These are phyloP conservation scores for Fusarium sarcochroum DNA, from an alignment of 2,329 filamentous ascomycete genomes.

Conservation along the genomic window DNA sequence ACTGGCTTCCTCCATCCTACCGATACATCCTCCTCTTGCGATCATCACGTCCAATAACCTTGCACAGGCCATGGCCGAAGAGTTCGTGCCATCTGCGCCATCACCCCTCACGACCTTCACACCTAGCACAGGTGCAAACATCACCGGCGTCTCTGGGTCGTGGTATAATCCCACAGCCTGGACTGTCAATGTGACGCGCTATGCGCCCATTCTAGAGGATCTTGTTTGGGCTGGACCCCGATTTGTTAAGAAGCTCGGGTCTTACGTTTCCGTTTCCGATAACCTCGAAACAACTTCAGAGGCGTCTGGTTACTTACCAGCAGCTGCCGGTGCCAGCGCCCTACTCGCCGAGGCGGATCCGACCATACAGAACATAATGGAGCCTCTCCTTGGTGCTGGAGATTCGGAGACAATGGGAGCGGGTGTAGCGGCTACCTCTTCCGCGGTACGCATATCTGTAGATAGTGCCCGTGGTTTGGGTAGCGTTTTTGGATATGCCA, in stretches of 20 bases:
- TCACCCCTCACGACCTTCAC: constrained; percentile 41
- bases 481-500: constrained; percentile 90
- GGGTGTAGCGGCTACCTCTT: constrained; percentile 33
- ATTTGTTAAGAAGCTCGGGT: constrained; percentile 77
- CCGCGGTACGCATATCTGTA: constrained; percentile 64
- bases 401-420: constrained; percentile 26
- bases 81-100: constrained; percentile 38
- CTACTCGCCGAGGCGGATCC: constrained; percentile 44
- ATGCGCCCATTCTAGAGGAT: constrained; percentile 76
- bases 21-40: background rate
- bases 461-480: constrained; percentile 79
- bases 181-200: constrained; percentile 71
- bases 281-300: constrained; percentile 67
- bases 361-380: constrained; percentile 51
- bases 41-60: constrained; percentile 20
- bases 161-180: constrained; percentile 71
- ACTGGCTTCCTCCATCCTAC: constrained; percentile 1
- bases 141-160: constrained; percentile 40
- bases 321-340: constrained; percentile 35
- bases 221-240: constrained; percentile 78
- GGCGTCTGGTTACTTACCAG: constrained; percentile 49
- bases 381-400: constrained; percentile 37
- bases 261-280: constrained; percentile 72
- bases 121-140: constrained; percentile 24
- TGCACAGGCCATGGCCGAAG: constrained; percentile 44